Base-by-base conservation (phyloP, 441 rosid genomes). In the Adansonia madagascariensis region DNA sequence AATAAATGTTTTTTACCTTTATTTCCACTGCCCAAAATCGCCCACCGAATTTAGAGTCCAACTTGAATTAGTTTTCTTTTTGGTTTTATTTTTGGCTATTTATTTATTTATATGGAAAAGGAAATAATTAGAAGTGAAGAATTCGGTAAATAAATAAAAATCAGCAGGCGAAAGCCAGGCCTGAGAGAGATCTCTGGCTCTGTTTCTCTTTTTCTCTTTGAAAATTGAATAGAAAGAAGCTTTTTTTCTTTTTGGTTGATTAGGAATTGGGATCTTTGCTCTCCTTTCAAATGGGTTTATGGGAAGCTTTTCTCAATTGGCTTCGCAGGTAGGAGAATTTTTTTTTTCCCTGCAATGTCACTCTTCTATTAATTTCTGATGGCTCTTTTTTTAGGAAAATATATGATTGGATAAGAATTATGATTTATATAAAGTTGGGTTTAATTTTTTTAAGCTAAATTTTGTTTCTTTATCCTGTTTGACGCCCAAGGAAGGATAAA, bases 261-360 rank as follows among this genome's bases (percentile, higher is more conserved):
- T 24, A 14, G 18, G 53, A 15, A 24, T 35, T 20, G 6, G 64
- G 55, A 31, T 24, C 17, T 64, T 15, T 49, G 46, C 27, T 50
- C 61, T 59, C 61, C 73, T 79, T 12, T 27, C 78, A 68, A n/a
- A 90, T 91, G 94, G 92, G 92, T 60, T 83, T 91, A 72, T 87
- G 85, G 88, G 94, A 91, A 80, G 88, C 89, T 78, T 80, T 91
- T 76, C 91, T 91, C 85, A 89, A 91, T 86, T 91, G 93, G 95
- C 93, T 91, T 69, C 91, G 91, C 63, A 89, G 91, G 93, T 89
- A 57, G 3, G 74, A 24, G 72, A 24, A 24, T n/a, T n/a, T 0
- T 49, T 0, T 67, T 61, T 44, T 75, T 27, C 35, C 69, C 20
- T 44, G 27, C 41, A 78, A 53, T 73, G 46, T 17, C 64, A 47